Conservation (phyloP, 2,329 filamentous ascomycete genomes). For the Dichotomopilus funicola region DNA sequence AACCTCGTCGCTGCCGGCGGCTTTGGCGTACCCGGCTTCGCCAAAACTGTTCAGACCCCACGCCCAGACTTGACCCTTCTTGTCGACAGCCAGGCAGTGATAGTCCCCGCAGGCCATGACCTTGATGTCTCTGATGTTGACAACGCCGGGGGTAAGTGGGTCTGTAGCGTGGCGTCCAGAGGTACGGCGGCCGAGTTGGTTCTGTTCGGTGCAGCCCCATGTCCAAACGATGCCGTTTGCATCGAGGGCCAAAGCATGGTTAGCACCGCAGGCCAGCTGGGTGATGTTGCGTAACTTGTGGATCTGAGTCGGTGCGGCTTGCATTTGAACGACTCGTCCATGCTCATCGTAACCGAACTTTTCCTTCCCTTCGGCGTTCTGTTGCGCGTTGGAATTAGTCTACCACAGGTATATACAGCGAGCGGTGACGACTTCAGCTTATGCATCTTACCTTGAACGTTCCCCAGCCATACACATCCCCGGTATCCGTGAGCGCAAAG, state of each 20-base stretch:
- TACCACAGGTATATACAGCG: not conserved
- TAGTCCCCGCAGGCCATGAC: not conserved
- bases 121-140: not conserved
- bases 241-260: not conserved
- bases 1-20: not conserved
- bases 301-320: not conserved
- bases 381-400: not conserved
- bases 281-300: not conserved
- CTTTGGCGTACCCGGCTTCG: not conserved
- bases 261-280: not conserved
- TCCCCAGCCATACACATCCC: not conserved
- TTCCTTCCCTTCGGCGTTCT: not conserved
- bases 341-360: not conserved
- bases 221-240: not conserved
- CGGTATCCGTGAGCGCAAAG: not conserved
- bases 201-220: not conserved
- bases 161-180: not conserved
- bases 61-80: not conserved
- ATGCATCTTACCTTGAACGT: not conserved
- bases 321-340: not conserved
- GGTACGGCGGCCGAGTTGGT: not conserved
- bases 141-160: not conserved
- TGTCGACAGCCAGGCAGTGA: not conserved
- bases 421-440: not conserved
- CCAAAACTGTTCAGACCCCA: conserved; percentile 1